phyloP scores from a whole-genome alignment of 2,329 filamentous ascomycete genomes.

The Sordariomycetes sp. region DNA sequence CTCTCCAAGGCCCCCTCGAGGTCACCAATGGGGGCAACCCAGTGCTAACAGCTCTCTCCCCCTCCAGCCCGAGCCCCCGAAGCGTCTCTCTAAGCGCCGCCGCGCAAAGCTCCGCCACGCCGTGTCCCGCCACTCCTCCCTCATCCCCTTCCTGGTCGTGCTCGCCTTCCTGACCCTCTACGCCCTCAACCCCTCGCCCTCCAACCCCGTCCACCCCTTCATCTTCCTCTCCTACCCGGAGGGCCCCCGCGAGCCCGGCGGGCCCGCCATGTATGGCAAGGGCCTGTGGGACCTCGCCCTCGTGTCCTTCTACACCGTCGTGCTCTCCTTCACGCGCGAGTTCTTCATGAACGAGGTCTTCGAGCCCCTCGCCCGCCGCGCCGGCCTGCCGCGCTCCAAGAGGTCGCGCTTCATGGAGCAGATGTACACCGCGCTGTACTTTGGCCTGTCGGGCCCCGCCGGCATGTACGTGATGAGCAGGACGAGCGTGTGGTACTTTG shows the following conservation, averaged over 20 bases:
- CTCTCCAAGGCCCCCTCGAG: neutral
- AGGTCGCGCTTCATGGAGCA: slow-evolving; percentile 94
- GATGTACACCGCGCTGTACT: slow-evolving; percentile 88
- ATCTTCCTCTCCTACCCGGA: slow-evolving; percentile 86
- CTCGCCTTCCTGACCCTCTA: slow-evolving; percentile 56
- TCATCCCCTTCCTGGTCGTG: slow-evolving; percentile 58
- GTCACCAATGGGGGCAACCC: neutral
- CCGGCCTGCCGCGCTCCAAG: slow-evolving; percentile 66
- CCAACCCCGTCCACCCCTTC: slow-evolving; percentile 70
- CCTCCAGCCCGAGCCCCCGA: slow-evolving; percentile 3
- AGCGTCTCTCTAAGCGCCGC: slow-evolving; percentile 39
- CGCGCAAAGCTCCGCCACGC: slow-evolving; percentile 41
- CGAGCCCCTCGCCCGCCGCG: slow-evolving; percentile 60
- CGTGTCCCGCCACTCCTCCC: slow-evolving; percentile 50
- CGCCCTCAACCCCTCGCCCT: slow-evolving; percentile 61
- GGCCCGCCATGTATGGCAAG: slow-evolving; percentile 70
- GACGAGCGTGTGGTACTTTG: slow-evolving; percentile 95
- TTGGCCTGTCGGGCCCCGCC: slow-evolving; percentile 68
- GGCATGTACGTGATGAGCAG: slow-evolving; percentile 85
- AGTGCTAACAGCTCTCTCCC: slow-evolving; percentile 4
- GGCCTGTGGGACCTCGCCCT: slow-evolving; percentile 80
- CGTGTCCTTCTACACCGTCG: slow-evolving; percentile 78
- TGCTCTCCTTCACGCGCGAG: slow-evolving; percentile 87
- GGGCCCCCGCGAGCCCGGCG: slow-evolving; percentile 32
- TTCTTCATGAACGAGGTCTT: slow-evolving; percentile 91